A percentile compares a stretch with the other conserved stretches of the same genome.
Conservation (phyloP, 164 flowering plant genomes). For the Protea cynaroides region DNA sequence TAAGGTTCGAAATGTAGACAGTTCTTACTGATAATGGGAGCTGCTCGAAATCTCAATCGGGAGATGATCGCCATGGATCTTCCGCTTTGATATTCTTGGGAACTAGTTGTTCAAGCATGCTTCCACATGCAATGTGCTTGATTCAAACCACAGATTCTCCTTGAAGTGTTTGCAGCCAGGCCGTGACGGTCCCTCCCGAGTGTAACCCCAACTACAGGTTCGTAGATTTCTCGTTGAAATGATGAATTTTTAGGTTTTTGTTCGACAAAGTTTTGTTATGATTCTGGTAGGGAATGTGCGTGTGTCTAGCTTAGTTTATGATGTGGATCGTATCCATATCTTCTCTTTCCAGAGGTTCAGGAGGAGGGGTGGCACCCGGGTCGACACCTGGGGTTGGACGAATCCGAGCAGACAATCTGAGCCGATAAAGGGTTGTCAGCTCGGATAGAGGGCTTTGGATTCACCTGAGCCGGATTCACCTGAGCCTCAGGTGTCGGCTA, state of each 20-base stretch:
- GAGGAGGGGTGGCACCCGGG: no score
- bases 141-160: slow-evolving; percentile 87
- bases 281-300: no score
- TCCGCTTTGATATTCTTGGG: slow-evolving; percentile 68
- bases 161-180: slow-evolving; percentile 56
- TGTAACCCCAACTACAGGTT: slow-evolving; percentile 86
- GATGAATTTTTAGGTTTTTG: background rate
- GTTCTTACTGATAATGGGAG: slow-evolving; percentile 12
- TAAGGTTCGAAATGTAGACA: slow-evolving; percentile 13
- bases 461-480: no score
- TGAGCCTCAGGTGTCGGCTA: no score
- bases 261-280: no score
- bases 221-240: background rate
- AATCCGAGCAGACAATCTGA: no score
- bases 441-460: no score
- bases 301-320: no score
- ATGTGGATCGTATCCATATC: no score
- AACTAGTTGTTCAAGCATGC: slow-evolving; percentile 82
- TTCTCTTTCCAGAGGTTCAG: no score
- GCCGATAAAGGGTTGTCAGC: no score
- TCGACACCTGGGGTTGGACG: no score
- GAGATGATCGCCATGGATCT: background rate
- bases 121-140: slow-evolving; percentile 74
- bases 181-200: slow-evolving; percentile 61
- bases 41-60: background rate